Evolutionary conservation across 345 rosid species (phyloP).

Genomic region (Pugionium dolabratum): DNA sequence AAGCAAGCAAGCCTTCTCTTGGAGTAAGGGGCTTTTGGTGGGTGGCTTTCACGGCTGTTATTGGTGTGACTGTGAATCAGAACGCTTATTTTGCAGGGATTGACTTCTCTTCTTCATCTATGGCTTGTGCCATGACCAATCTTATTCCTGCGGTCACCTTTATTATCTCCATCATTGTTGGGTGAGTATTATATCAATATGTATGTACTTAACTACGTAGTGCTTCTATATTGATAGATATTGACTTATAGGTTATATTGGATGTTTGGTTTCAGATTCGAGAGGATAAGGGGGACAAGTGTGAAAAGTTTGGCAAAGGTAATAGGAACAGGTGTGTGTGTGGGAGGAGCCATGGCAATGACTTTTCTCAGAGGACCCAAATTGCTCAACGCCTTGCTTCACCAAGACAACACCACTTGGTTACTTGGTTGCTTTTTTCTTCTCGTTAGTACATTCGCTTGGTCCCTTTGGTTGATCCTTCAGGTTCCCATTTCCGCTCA

Average conservation of each 20-base stretch:
- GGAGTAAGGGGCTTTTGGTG: conserved; percentile 42
- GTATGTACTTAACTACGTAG: neutral
- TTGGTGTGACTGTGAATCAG: conserved; percentile 45
- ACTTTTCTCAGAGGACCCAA: conserved; percentile 58
- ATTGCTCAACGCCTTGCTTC: conserved; percentile 42
- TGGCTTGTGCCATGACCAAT: conserved; percentile 48
- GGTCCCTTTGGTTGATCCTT: conserved; percentile 64
- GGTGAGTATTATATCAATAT: conserved; percentile 29
- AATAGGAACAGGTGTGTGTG: conserved; percentile 65
- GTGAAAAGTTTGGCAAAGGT: conserved; percentile 63
- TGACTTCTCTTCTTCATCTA: conserved; percentile 46
- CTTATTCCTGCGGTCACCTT: conserved; percentile 50
- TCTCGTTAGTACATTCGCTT: conserved; percentile 50
- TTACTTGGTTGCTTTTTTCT: conserved; percentile 55
- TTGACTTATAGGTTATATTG: no score
- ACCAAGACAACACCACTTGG: conserved; percentile 44
- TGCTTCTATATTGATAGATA: no score
- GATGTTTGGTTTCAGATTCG: conserved; percentile 46
- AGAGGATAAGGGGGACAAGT: conserved; percentile 55
- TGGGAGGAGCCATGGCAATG: conserved; percentile 66
- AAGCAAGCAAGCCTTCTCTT: conserved; percentile 35
- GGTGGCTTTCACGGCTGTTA: conserved; percentile 45
- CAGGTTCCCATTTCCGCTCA: conserved; percentile 54
- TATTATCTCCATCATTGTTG: conserved; percentile 42
- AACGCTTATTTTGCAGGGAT: conserved; percentile 45